Conservation (phyloP, 2,329 filamentous ascomycete species). For the Acrocalymma vagum region DNA sequence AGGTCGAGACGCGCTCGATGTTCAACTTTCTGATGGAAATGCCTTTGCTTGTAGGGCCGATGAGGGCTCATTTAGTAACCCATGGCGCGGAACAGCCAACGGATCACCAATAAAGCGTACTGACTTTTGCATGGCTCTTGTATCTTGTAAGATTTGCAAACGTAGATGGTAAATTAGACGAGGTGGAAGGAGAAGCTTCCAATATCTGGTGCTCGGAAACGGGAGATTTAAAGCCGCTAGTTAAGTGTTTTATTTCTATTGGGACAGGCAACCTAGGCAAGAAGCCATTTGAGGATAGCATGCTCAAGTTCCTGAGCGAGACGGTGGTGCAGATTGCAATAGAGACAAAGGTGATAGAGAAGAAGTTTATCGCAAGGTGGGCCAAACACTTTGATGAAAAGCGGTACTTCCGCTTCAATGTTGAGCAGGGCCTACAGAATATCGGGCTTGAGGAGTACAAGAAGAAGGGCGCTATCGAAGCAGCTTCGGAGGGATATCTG, state of each 20-base stretch:
- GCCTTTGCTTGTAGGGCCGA: too few species aligned
- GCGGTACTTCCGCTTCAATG: slow-evolving; percentile 56
- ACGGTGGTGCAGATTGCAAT: slow-evolving; percentile 22
- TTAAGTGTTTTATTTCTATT: slow-evolving; percentile 19
- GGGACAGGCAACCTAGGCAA: slow-evolving; percentile 15
- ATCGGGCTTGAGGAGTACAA: slow-evolving; percentile 51
- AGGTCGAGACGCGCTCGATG: too few species aligned
- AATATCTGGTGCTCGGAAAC: slow-evolving; percentile 14
- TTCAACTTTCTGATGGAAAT: too few species aligned
- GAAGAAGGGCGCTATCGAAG: slow-evolving; percentile 10
- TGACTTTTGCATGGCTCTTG: too few species aligned
- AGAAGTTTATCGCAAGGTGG: slow-evolving; percentile 17
- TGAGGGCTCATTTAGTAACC: too few species aligned
- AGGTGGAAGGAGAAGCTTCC: slow-evolving; percentile 46
- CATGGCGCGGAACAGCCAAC: too few species aligned
- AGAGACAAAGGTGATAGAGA: slow-evolving; percentile 24
- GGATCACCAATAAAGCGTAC: too few species aligned
- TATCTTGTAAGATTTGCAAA: too few species aligned
- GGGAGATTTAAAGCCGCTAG: slow-evolving; percentile 10
- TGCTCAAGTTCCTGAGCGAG: slow-evolving; percentile 9
- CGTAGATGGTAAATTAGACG: too few species aligned
- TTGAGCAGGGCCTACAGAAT: slow-evolving; percentile 50
- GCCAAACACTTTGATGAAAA: slow-evolving; percentile 11
- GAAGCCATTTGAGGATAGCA: slow-evolving; percentile 11
- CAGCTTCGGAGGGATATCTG: neutral